Percentiles rank a stretch among this genome's conserved stretches.
Conservation (phyloP, 129 eudicot genomes). For the sunflower (Helianthus annuus) region DNA sequence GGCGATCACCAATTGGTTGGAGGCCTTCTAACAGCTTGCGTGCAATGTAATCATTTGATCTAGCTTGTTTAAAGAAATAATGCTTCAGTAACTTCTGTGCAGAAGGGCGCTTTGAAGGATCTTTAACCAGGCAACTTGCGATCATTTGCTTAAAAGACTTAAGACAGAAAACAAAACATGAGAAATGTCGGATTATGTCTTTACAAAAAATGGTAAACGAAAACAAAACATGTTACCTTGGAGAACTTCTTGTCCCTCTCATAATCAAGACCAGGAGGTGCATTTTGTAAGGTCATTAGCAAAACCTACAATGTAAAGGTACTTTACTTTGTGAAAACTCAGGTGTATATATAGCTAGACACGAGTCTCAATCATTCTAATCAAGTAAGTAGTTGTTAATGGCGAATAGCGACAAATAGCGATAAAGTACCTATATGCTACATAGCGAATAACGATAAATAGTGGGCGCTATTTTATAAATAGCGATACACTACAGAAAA, state of each 20-base stretch:
- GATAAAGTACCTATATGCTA: too few species aligned
- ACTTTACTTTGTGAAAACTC: slow-evolving; percentile 9
- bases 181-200: slow-evolving; percentile 10
- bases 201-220: slow-evolving; percentile 6
- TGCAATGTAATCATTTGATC: slow-evolving; percentile 45
- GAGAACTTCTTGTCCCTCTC: slow-evolving; percentile 19
- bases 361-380: neutral
- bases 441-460: too few species aligned
- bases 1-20: slow-evolving; percentile 89
- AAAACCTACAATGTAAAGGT: slow-evolving; percentile 15
- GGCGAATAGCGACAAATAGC: too few species aligned
- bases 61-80: slow-evolving; percentile 45
- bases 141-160: slow-evolving; percentile 59
- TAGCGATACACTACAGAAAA: too few species aligned
- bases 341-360: neutral
- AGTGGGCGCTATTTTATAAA: too few species aligned
- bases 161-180: slow-evolving; percentile 15
- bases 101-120: slow-evolving; percentile 46
- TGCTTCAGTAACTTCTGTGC: slow-evolving; percentile 42
- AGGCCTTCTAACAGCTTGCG: slow-evolving; percentile 55
- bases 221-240: slow-evolving; percentile 14
- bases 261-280: slow-evolving; percentile 18
- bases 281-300: slow-evolving; percentile 23
- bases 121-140: slow-evolving; percentile 52
- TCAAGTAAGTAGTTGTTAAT: too few species aligned